Evolutionary conservation across 495 filamentous ascomycete species (phyloP), one percentile per base, ranked within the genome.

Genomic region (Pseudomonodictys pantanalensis): DNA sequence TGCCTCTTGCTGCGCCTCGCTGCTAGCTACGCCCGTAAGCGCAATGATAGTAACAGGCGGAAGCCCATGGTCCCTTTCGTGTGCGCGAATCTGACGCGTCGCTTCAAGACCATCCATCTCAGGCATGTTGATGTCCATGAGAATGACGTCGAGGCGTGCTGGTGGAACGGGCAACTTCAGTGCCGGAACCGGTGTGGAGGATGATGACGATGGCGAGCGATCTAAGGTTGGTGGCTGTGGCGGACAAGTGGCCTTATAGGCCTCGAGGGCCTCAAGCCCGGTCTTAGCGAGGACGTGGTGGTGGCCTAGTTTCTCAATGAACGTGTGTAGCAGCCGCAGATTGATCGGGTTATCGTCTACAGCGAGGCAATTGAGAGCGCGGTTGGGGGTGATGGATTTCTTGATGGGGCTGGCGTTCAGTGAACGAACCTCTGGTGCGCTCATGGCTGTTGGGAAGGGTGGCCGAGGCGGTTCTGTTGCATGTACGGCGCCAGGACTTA

Each of bases 281-380:
- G 87, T 82, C 22, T 71, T 68, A 0, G 85, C 85, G 6, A 77
- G 81, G 5, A 75, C 72, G 50, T 77, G 81, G 20, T 64, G 70
- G 49, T 77, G 78, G 11, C 73, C 71, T 1, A 80, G 75, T 54
- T 82, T 84, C 30, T 73, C 74, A 76, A 88, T 79, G 57, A 84
- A 84, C 0, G 83, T 83, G 7, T 4, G 30, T 24, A 66, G 47
- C 45, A 78, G 71, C 56, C 81, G 84, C 30, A 89, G 79, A 60
- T 91, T 91, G 64, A 91, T 89, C 2, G 78, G 74, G 67, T 91
- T 91, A 64, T 91, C 87, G 56, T 91, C 87, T 0, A 90, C 87
- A 0, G 89, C 78, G 0, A 90, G 78, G 4, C 89, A 75, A 29
- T 59, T 54, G 17, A 64, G 39, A 20, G 24, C 12, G 20, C 12